phyloP scores from a whole-genome alignment of 2,329 filamentous ascomycete species.

The Colletotrichum sp. region DNA sequence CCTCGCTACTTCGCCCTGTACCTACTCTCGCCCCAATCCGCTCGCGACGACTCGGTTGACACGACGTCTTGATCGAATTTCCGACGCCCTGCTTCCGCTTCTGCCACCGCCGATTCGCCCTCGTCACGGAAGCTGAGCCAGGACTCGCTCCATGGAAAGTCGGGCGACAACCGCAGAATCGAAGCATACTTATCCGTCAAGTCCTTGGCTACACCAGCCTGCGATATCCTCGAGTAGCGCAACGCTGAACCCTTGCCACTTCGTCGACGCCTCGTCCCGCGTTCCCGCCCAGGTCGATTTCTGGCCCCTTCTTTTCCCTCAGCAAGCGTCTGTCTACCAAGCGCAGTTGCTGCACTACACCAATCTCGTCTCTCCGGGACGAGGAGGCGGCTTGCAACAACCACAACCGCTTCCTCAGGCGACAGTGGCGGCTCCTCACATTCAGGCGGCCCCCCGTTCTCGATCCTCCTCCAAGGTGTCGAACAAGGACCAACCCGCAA shows the following conservation, averaged over 20 bases:
- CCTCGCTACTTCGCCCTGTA: neutral
- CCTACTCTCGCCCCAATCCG: neutral
- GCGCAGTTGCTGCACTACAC: slow-evolving; percentile 70
- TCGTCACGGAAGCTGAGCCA: slow-evolving; percentile 27
- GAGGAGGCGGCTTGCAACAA: slow-evolving; percentile 61
- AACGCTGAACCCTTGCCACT: slow-evolving; percentile 29
- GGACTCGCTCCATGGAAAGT: slow-evolving; percentile 54
- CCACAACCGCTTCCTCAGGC: slow-evolving; percentile 50
- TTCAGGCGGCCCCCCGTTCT: slow-evolving; percentile 61
- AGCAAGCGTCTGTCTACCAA: slow-evolving; percentile 64
- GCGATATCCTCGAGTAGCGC: slow-evolving; percentile 24
- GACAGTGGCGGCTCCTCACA: slow-evolving; percentile 59
- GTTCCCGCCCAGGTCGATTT: slow-evolving; percentile 54
- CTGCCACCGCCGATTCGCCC: slow-evolving; percentile 3
- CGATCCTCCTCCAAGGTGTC: slow-evolving; percentile 66
- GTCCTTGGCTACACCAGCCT: slow-evolving; percentile 42
- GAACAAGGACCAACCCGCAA: slow-evolving; percentile 53
- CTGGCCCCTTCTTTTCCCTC: slow-evolving; percentile 62
- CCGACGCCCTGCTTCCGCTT: slow-evolving; percentile 5
- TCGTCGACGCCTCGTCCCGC: slow-evolving; percentile 10
- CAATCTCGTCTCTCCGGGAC: slow-evolving; percentile 64
- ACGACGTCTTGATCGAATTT: slow-evolving; percentile 6
- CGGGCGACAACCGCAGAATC: slow-evolving; percentile 54
- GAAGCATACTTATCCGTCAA: slow-evolving; percentile 50
- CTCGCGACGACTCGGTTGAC: neutral